Evolutionary conservation across 31 red algal genomes (phyloP), one percentile per base, ranked within the genome.

Genomic region (Pterothamnion heteromorphum): DNA sequence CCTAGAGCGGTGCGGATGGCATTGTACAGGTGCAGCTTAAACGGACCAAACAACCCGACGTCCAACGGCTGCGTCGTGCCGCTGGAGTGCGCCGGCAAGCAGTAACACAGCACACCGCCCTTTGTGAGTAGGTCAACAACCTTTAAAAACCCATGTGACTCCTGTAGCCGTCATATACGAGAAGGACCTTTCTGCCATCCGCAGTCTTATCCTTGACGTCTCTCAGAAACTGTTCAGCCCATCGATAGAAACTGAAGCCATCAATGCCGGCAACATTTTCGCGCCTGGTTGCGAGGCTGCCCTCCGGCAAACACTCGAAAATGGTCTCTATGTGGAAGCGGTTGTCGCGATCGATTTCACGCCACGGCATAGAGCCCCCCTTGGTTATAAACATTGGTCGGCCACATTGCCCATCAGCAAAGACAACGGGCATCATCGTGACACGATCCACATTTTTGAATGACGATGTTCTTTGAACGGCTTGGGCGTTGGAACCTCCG

Each of bases 201-300:
- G 34, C 85, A 9, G 85, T 88, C 4, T 20, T 5, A 57, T 57
- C 34, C 5, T 44, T 26, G 5, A 88, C 35, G n/a, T 88, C 85
- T 57, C 5, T 71, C 18, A 88, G 36, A 88, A 88, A 88, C 9
- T 31, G 4, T 71, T 88, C 36, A 9, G 85, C 85, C 85, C 85
- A 88, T 4, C 85, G 85, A 4, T 71, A 18, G 35, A 88, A 88
- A 71, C 31, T 88, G 80, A 88, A 88, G 36, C 31, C 64, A 57
- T 88, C 85, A 9, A 88, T 31, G 43, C 85, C 85, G 4, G 85
- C 36, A 20, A 88, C 85, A 64, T 44, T 14, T 26, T 44, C 35
- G 36, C 36, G 85, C 85, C 36, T 88, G 4, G 85, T 88, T 4
- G 64, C 26, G 31, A 88, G 36, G 64, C n/a, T 71, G 4, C 39